phyloP scores from a whole-genome alignment of 352 stramenopile species.

The Pythium angustatum region DNA sequence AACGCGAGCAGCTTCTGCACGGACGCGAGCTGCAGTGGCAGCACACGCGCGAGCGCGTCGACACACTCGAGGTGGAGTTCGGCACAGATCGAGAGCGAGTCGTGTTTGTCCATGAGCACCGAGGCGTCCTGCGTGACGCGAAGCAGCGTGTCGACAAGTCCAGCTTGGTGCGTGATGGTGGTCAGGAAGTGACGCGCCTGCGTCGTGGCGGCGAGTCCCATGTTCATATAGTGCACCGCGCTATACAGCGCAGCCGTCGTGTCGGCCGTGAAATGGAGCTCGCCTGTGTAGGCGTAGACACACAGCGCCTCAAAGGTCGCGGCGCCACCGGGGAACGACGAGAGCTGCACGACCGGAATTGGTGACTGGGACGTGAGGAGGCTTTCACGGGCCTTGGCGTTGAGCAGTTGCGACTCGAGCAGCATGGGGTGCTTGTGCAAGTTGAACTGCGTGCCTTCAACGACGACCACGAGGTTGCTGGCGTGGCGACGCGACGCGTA shows the following conservation, averaged over 20 bases:
- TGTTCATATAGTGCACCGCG: constrained; percentile 47
- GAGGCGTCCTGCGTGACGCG: constrained; percentile 15
- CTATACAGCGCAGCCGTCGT: constrained; percentile 38
- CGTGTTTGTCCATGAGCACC: constrained; percentile 18
- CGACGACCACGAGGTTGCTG: constrained; percentile 68
- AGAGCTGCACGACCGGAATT: constrained; percentile 48
- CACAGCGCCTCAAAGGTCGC: constrained; percentile 65
- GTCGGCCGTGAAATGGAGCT: constrained; percentile 37
- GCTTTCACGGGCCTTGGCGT: constrained; percentile 38
- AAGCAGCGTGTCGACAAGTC: constrained; percentile 3
- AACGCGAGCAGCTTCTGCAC: constrained; percentile 18
- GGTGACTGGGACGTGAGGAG: constrained; percentile 18
- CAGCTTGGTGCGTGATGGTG: constrained; percentile 6
- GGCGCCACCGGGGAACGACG: constrained; percentile 52
- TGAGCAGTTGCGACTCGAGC: constrained; percentile 47
- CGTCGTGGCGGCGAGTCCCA: constrained; percentile 39
- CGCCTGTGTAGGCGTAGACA: constrained; percentile 69
- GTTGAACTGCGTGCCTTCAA: constrained; percentile 69
- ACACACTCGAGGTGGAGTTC: constrained; percentile 29
- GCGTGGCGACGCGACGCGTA: constrained; percentile 39
- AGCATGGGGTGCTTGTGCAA: constrained; percentile 72
- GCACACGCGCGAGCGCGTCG: constrained; percentile 15
- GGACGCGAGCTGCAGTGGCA: constrained; percentile 6
- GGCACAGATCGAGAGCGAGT: constrained; percentile 12
- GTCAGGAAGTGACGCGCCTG: constrained; percentile 34